Evolutionary conservation across 1,284 basidiomycete species (phyloP).

Genomic region (Sphaerobolus stellatus): DNA sequence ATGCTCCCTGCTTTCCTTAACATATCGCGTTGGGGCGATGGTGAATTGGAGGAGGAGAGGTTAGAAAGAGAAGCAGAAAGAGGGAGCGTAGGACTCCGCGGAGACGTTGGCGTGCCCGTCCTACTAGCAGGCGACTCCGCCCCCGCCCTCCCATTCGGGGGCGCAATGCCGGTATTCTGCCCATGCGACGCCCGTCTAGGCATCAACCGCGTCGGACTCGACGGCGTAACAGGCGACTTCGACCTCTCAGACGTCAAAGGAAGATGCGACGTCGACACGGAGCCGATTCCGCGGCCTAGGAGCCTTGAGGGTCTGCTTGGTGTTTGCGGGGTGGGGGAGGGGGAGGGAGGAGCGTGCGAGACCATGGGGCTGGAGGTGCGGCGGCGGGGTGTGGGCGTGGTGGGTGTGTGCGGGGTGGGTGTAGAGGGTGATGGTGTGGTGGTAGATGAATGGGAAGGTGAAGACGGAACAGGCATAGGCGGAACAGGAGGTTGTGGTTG

Average conservation of each 20-base stretch:
- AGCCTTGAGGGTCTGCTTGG: not conserved
- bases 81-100: constrained; percentile 35
- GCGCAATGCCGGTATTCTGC: not conserved
- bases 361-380: constrained; percentile 37
- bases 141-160: no score
- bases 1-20: constrained; percentile 60
- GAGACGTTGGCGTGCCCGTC: constrained; percentile 39
- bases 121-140: constrained; percentile 39
- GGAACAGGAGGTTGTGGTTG: not conserved
- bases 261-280: constrained; percentile 9
- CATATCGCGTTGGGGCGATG: constrained; percentile 50
- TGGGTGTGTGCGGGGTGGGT: constrained; percentile 42
- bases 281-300: not conserved
- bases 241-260: constrained; percentile 21
- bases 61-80: constrained; percentile 42
- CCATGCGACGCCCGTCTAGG: not conserved
- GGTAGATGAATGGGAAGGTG: not conserved
- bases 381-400: constrained; percentile 44
- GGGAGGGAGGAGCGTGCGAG: constrained; percentile 29
- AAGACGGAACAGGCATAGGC: not conserved
- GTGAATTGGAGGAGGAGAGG: constrained; percentile 26
- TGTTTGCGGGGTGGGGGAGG: constrained; percentile 33
- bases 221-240: constrained; percentile 1
- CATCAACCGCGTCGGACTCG: not conserved
- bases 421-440: not conserved